Percentiles rank a stretch among this genome's conserved stretches.
phyloP scores from a whole-genome alignment of 139 green algal species.

The Chlamydomonas eustigma region DNA sequence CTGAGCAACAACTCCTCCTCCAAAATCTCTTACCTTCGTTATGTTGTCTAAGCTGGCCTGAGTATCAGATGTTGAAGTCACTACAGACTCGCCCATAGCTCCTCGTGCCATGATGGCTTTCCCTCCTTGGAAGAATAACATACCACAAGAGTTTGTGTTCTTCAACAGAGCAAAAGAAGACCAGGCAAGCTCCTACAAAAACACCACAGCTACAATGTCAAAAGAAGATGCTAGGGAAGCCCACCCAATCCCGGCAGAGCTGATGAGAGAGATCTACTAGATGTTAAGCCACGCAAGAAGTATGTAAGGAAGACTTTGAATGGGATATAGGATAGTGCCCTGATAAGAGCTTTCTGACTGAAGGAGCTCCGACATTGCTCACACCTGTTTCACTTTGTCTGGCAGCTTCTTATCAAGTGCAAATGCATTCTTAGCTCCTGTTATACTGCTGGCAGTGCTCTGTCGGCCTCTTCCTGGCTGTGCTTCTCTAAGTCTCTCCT shows the following conservation, averaged over 20 bases:
- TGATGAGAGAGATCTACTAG: too few species aligned
- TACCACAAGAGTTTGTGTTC: slow-evolving; percentile 77
- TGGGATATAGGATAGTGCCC: too few species aligned
- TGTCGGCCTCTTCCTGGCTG: slow-evolving; percentile 55
- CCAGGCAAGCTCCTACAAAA: slow-evolving; percentile 76
- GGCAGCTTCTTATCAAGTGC: slow-evolving; percentile 22
- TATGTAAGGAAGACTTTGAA: too few species aligned
- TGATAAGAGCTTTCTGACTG: too few species aligned
- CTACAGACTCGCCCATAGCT: slow-evolving; percentile 20
- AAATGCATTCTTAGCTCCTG: slow-evolving; percentile 54
- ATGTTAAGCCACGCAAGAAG: too few species aligned
- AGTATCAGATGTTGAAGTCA: not conserved
- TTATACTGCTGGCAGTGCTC: slow-evolving; percentile 31
- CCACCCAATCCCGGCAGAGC: too few species aligned
- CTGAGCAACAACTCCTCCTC: not conserved
- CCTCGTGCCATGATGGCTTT: slow-evolving; percentile 33
- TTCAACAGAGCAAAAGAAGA: slow-evolving; percentile 72
- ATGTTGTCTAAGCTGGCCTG: not conserved
- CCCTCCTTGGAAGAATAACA: slow-evolving; percentile 36
- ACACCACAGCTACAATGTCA: too few species aligned
- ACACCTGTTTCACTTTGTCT: slow-evolving; percentile 37
- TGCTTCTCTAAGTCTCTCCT: slow-evolving; percentile 61
- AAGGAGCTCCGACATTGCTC: too few species aligned
- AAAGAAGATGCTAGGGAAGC: too few species aligned
- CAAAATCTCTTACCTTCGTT: too few species aligned